phyloP scores from a whole-genome alignment of 2,329 filamentous ascomycete species.

The Hortaea werneckii region DNA sequence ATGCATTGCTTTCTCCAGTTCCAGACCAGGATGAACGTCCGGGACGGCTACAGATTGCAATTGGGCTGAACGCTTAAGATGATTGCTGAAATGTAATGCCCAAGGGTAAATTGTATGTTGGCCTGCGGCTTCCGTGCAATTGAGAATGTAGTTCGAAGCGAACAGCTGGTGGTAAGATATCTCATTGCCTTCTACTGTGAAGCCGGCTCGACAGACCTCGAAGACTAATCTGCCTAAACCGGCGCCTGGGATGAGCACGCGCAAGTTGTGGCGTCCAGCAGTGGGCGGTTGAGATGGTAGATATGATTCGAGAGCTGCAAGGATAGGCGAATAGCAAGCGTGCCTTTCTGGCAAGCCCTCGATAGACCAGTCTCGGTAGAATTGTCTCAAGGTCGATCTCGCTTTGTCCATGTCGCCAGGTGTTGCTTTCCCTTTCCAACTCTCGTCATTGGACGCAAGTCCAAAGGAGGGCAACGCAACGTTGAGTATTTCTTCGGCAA shows the following conservation, averaged over 20 bases:
- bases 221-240: conserved; percentile 83
- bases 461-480: conserved; percentile 59
- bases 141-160: conserved; percentile 67
- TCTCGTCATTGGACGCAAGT: conserved; percentile 34
- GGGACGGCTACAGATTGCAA: conserved; percentile 64
- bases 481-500: conserved; percentile 69
- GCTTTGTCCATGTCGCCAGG: conserved; percentile 77
- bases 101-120: conserved; percentile 75
- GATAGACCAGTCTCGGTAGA: conserved; percentile 87
- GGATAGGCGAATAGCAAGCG: conserved; percentile 66
- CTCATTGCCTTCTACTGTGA: conserved; percentile 73
- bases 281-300: conserved; percentile 24
- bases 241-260: conserved; percentile 77
- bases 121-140: conserved; percentile 49
- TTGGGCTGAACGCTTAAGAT: conserved; percentile 62
- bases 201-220: conserved; percentile 67
- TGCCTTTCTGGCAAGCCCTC: conserved; percentile 65
- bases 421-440: conserved; percentile 64
- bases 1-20: conserved; percentile 22
- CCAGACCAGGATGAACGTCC: conserved; percentile 49
- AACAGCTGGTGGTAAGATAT: conserved; percentile 96
- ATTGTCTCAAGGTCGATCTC: conserved; percentile 80
- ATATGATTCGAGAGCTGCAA: conserved; percentile 51
- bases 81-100: conserved; percentile 80
- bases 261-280: conserved; percentile 33